Evolutionary conservation across 2,329 filamentous ascomycete genomes (phyloP), one percentile per base, ranked within the genome.

Genomic region (Hymenoscyphus infarciens): DNA sequence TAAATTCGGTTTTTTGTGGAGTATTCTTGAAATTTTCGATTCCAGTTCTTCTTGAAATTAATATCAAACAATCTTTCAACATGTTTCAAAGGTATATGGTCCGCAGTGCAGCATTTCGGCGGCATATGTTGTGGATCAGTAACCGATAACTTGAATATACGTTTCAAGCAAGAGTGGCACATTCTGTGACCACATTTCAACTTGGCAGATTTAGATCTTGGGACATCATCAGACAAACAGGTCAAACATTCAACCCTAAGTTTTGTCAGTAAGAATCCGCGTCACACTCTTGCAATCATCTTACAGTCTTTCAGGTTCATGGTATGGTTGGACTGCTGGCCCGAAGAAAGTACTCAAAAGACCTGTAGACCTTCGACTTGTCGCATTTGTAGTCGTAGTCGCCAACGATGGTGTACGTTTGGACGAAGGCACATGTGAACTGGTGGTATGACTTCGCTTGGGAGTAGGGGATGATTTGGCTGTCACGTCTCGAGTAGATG

Each of bases 121-220:
- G 92, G 91, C 91, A 96, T 96, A 68, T 91, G 87, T 64, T 87
- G 83, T 1, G 90, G 87, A 73, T 96, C 90, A 52, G 82, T 87
- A 65, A 93, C 80, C 11, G 91, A 95, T 64, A 91, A 81, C 60
- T 82, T 85, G 76, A 96, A 96, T 62, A 86, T 82, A 57, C 86
- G 84, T 74, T 86, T 88, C 49, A 97, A 79, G 74, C 92, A 96
- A 7, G 81, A 74, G 67, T 89, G 82, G 75, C 92, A 96, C 88
- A 94, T 92, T 65, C 86, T 84, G 75, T 96, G 92, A 2, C 86
- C 86, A 73, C 92, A 96, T 68, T 85, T 83, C 39, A 96, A 83
- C 74, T 87, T 90, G 42, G 87, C 87, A 38, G 88, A 83, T 74
- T 85, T 87, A 63, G 80, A 80, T 10, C 82, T 72, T 1, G 87